phyloP scores from a whole-genome alignment of 2,329 filamentous ascomycete genomes.

The Colletotrichum tropicale region DNA sequence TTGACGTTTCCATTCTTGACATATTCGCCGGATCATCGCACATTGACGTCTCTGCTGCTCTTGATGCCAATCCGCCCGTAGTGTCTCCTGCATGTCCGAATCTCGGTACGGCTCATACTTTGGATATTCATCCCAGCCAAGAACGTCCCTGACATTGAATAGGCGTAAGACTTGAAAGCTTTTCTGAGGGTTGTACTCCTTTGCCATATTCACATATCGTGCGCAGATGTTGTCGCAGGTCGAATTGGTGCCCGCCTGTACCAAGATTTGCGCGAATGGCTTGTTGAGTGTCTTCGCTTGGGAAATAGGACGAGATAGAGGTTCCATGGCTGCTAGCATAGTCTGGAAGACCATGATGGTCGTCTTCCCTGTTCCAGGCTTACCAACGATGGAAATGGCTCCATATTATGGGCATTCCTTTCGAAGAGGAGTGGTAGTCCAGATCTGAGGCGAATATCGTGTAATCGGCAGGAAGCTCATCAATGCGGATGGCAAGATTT shows the following conservation, averaged over 20 bases:
- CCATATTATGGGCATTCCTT: neutral
- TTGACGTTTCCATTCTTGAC: neutral
- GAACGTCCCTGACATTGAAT: neutral
- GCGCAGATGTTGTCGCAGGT: neutral
- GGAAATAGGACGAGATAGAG: neutral
- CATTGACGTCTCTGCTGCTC: neutral
- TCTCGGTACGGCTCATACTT: neutral
- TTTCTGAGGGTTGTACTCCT: neutral
- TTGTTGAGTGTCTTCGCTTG: neutral
- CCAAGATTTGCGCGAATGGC: neutral
- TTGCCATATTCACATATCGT: neutral
- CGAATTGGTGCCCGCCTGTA: neutral
- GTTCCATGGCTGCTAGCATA: neutral
- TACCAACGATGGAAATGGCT: neutral
- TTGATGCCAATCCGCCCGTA: neutral
- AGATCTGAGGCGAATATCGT: neutral
- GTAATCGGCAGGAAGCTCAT: neutral
- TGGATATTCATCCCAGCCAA: too few relatives aligned
- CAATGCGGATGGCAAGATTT: neutral
- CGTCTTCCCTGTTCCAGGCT: neutral
- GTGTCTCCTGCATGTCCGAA: neutral
- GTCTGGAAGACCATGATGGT: neutral
- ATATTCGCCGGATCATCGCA: neutral
- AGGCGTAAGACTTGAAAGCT: neutral
- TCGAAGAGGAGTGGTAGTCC: neutral